Conservation (phyloP, 2,329 filamentous ascomycete species). For the Bertia moriformis region DNA sequence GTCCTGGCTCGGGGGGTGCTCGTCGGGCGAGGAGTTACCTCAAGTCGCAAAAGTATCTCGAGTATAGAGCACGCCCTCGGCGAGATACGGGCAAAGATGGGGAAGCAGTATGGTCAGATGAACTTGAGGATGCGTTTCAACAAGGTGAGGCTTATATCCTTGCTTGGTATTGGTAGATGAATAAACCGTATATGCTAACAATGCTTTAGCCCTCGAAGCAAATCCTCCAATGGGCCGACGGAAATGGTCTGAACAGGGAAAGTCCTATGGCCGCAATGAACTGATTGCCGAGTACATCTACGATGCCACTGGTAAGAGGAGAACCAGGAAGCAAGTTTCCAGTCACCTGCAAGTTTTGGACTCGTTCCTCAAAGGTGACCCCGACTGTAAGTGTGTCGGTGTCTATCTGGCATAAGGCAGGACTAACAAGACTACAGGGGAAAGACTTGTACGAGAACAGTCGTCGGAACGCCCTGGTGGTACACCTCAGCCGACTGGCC, state of each 20-base stretch:
- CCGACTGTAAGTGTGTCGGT: conserved; percentile 41
- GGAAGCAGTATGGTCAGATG: conserved; percentile 45
- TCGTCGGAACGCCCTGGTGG: conserved; percentile 13
- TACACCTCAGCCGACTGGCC: conserved; percentile 10
- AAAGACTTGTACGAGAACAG: conserved; percentile 20
- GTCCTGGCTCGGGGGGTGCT: conserved; percentile 5
- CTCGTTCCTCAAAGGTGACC: conserved; percentile 46
- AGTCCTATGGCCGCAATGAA: conserved; percentile 55
- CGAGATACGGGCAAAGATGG: conserved; percentile 45
- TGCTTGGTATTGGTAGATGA: conserved; percentile 1
- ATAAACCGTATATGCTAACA: conserved; percentile 6
- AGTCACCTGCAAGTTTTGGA: conserved; percentile 61
- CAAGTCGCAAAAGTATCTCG: conserved; percentile 45
- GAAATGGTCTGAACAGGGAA: conserved; percentile 50
- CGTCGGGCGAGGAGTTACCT: conserved; percentile 39
- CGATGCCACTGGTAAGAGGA: conserved; percentile 29
- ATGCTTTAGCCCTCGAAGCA: conserved; percentile 38
- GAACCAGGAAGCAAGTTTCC: conserved; percentile 47
- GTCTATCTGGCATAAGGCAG: background rate
- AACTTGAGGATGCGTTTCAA: conserved; percentile 51
- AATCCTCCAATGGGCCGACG: conserved; percentile 53
- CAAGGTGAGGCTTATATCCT: conserved; percentile 38
- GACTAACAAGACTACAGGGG: conserved; percentile 11
- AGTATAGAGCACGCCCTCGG: conserved; percentile 50
- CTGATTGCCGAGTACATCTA: conserved; percentile 56